Conservation (phyloP, 2,329 filamentous ascomycete species). For the Nannizzia gypsea region DNA sequence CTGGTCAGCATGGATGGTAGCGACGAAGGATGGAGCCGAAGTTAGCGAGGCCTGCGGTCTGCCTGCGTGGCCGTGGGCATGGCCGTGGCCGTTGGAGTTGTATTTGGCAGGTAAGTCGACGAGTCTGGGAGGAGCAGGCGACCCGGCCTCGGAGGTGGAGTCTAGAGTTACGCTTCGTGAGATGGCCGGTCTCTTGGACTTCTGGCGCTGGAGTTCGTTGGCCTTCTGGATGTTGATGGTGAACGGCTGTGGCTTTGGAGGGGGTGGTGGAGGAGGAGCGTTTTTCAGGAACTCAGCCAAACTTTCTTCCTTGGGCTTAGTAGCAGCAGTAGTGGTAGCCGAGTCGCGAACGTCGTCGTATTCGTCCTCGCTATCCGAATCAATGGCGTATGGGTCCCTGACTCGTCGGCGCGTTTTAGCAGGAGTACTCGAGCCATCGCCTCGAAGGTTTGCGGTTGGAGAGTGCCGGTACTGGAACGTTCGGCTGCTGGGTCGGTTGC, state of each 20-base stretch:
- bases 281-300: conserved; percentile 39
- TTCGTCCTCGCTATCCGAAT: conserved; percentile 58
- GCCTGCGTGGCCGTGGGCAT: not conserved
- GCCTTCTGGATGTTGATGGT: conserved; percentile 15
- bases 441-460: not conserved
- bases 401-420: conserved; percentile 64
- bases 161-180: conserved; percentile 23
- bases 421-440: conserved; percentile 28
- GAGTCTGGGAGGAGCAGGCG: conserved; percentile 22
- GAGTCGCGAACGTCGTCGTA: conserved; percentile 42
- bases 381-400: conserved; percentile 88
- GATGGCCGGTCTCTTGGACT: conserved; percentile 26
- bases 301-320: conserved; percentile 32
- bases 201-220: conserved; percentile 12
- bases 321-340: no score
- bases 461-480: conserved; percentile 13
- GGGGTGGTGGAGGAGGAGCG: conserved; percentile 31
- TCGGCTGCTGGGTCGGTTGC: conserved; percentile 22
- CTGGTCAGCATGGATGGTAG: conserved; percentile 1
- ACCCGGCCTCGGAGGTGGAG: conserved; percentile 18
- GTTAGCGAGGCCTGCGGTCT: conserved; percentile 13
- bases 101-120: not conserved
- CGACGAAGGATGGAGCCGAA: conserved; percentile 20
- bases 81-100: not conserved
- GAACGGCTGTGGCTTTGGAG: conserved; percentile 23